Conservation (phyloP, 768 basidiomycete species). For the Mycena amicta region DNA sequence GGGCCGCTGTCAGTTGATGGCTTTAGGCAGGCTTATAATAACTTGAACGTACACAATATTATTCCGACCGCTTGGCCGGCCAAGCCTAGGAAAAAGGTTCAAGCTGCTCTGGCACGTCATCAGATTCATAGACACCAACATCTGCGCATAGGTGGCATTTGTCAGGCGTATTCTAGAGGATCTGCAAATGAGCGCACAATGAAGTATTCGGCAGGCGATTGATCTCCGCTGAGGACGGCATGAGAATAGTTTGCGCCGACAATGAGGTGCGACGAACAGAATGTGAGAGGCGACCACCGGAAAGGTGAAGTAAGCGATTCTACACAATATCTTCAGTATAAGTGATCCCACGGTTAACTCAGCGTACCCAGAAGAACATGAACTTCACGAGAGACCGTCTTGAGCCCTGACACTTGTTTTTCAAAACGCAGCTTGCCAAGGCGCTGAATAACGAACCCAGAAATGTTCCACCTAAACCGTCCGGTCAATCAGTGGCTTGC, state of each 20-base stretch:
- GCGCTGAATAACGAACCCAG: neutral
- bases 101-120: neutral
- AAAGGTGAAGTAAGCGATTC: constrained; percentile 12
- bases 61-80: neutral
- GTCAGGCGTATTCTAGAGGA: neutral
- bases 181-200: neutral
- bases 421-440: neutral
- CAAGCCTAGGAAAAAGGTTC: neutral
- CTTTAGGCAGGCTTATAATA: neutral
- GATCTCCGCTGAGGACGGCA: neutral
- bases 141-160: neutral
- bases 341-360: neutral
- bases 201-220: neutral
- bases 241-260: neutral
- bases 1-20: neutral
- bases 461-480: constrained; percentile 11
- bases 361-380: constrained; percentile 12
- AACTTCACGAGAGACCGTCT: constrained; percentile 3
- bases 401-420: neutral
- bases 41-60: neutral
- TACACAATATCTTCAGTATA: neutral
- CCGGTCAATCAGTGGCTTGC: neutral
- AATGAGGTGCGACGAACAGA: too few relatives aligned
- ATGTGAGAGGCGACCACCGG: neutral
- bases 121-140: neutral